Evolutionary conservation across 371 early-diverging fungal species (phyloP), one percentile per base, ranked within the genome.

Genomic region (Coemansia sp.): DNA sequence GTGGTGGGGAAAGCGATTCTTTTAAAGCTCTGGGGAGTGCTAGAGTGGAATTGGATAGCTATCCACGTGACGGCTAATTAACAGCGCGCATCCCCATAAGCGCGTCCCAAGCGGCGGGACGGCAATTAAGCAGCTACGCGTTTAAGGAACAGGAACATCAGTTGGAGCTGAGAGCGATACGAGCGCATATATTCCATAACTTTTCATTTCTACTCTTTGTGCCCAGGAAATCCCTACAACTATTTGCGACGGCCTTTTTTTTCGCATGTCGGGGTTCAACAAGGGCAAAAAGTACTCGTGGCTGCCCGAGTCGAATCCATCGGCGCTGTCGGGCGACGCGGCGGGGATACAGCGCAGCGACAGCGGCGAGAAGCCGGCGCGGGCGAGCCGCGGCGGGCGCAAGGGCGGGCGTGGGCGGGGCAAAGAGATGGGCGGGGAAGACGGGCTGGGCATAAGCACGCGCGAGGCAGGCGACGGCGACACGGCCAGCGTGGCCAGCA

Each of bases 251-350:
- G 43, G 5, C 43, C 43, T 16, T n/a, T 56, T n/a, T 42, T 42
- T 42, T 32, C 20, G 4, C 49, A 73, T 73, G 74, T 73, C 74
- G 6, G 65, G 63, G 39, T 50, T 70, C n/a, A 41, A 39, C 13
- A 69, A 65, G 39, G 69, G 62, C 74, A 75, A 73, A 74, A 75
- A 73, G n/a, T 75, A 75, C 54, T 72, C 76, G 39, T 75, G 76
- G 76, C 57, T 75, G 13, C 76, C 76, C 1, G 76, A 75, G 39
- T 52, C 76, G 10, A 67, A 75, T 48, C 76, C 76, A 9, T 35
- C 76, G 1, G 76, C 76, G 6, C 35, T 75, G 10, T 75, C 76
- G 1, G 70, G 72, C 49, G 72, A 75, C 36, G 14, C 59, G 13
- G 34, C 31, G 10, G 49, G 34, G 8, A 5, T 61, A 34, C 39